These are phyloP conservation scores for Solanum chmielewskii DNA, from an alignment of 257 asterid genomes.

Conservation along the genomic window DNA sequence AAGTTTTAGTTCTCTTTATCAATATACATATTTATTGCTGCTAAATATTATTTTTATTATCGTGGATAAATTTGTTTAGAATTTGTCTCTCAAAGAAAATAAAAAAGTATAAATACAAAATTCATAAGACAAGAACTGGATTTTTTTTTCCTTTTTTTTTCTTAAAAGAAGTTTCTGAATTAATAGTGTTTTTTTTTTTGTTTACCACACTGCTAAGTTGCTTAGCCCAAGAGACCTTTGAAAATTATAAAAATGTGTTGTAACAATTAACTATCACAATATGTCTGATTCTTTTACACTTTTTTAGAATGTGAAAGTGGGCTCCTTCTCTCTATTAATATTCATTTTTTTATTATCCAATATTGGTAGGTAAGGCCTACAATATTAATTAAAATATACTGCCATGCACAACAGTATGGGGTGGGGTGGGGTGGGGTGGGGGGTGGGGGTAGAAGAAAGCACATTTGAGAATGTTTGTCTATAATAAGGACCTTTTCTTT, in stretches of 20 bases:
- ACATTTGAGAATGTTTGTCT: conserved; percentile 17
- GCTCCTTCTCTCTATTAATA: not conserved
- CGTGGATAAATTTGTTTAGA: too few species aligned
- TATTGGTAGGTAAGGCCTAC: not conserved
- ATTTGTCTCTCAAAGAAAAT: too few species aligned
- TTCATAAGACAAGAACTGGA: not conserved
- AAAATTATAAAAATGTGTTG: not conserved
- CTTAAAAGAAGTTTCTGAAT: not conserved
- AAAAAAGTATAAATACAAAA: not conserved
- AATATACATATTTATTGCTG: too few species aligned
- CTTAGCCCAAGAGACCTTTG: conserved; percentile 3
- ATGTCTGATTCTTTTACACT: not conserved
- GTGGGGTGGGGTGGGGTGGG: not conserved
- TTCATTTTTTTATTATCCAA: not conserved
- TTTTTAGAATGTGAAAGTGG: not conserved
- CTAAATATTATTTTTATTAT: too few species aligned
- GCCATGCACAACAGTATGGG: not conserved
- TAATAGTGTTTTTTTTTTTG: not conserved
- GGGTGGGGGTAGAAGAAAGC: not conserved
- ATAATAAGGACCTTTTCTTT: not conserved
- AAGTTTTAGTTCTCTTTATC: too few species aligned
- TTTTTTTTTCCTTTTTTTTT: not conserved
- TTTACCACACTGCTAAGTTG: conserved; percentile 10
- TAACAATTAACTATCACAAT: not conserved
- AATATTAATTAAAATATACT: not conserved